A percentile compares a stretch with the other conserved stretches of the same genome.
phyloP scores from a whole-genome alignment of 345 rosid species.

The Gossypium thurberi region DNA sequence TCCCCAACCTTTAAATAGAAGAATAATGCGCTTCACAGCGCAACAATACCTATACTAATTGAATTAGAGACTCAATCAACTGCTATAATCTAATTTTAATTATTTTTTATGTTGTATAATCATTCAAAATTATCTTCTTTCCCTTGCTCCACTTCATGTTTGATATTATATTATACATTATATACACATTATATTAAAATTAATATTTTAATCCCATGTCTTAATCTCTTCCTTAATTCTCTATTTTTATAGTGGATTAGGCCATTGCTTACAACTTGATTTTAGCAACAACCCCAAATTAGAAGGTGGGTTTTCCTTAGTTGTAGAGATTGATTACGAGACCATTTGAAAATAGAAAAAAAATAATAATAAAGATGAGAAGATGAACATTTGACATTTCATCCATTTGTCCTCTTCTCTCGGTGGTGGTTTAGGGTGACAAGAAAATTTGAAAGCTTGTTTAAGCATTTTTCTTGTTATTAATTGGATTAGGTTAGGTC shows the following conservation, averaged over 20 bases:
- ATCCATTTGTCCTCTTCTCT: constrained; percentile 5
- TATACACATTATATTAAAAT: background rate
- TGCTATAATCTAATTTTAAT: no score
- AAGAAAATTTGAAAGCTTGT: background rate
- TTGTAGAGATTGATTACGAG: background rate
- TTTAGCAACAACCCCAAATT: background rate
- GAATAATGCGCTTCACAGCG: no score
- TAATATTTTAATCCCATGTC: background rate
- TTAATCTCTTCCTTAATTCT: background rate
- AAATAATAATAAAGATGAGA: background rate
- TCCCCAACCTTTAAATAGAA: no score
- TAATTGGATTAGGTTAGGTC: constrained; percentile 18
- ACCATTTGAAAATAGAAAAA: background rate
- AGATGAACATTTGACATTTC: constrained; percentile 5
- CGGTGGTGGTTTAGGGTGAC: constrained; percentile 8
- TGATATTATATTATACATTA: background rate
- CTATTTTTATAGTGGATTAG: background rate
- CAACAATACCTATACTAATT: no score
- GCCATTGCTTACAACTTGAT: constrained; percentile 5
- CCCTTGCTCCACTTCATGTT: background rate
- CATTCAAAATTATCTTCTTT: no score
- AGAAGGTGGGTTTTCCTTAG: constrained; percentile 3
- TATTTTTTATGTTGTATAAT: no score
- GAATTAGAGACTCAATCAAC: no score
- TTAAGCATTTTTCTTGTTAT: background rate